These are phyloP conservation scores for Saccharomyces hybrid DNA, from an alignment of 1,139 yeast genomes.

Conservation along the genomic window DNA sequence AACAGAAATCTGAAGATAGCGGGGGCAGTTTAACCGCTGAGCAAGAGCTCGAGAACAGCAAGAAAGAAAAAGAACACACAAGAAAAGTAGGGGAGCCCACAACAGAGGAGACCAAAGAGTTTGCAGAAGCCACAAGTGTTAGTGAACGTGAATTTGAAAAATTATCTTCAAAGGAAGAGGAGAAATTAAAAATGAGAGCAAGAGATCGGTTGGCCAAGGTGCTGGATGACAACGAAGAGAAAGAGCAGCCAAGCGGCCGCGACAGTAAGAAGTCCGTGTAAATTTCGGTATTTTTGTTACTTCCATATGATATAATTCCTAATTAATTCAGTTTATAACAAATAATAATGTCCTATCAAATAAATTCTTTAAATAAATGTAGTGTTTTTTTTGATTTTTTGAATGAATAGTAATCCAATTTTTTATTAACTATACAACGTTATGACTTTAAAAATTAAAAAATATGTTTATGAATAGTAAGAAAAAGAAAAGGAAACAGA, in stretches of 20 bases:
- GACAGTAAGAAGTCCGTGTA: not conserved
- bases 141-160: not conserved
- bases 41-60: not conserved
- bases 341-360: not conserved
- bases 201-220: not conserved
- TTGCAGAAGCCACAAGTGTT: conserved; percentile 27
- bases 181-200: not conserved
- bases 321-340: not conserved
- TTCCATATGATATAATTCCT: not conserved
- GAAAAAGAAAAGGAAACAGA: not conserved
- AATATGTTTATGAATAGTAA: not conserved
- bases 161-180: not conserved
- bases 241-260: not conserved
- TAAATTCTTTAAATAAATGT: not conserved
- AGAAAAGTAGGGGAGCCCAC: conserved; percentile 32
- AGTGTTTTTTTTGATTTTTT: not conserved
- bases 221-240: not conserved
- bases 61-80: not conserved
- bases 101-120: conserved; percentile 46
- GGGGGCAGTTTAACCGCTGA: not conserved
- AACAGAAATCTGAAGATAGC: not conserved
- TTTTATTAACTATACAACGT: conserved; percentile 1
- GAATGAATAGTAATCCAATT: not conserved
- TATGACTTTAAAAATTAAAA: not conserved
- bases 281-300: not conserved